Percentiles rank a stretch among this genome's conserved stretches.
These are phyloP conservation scores for Trichoderma harzianum DNA, from an alignment of 2,329 filamentous ascomycete species.

Conservation along the genomic window DNA sequence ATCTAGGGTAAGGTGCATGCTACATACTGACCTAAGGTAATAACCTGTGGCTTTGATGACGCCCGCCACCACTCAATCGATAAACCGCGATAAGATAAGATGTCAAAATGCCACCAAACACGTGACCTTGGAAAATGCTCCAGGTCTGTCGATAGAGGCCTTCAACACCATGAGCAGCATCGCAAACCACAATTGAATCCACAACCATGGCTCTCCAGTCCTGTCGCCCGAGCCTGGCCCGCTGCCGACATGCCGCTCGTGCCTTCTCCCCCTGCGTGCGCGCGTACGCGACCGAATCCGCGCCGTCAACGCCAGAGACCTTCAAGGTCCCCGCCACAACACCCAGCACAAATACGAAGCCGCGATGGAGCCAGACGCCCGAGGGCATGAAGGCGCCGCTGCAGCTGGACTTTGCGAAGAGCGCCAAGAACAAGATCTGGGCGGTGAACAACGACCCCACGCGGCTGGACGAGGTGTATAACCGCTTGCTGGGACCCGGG, in stretches of 20 bases:
- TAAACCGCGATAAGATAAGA: conserved; percentile 14
- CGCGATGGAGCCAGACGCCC: conserved; percentile 71
- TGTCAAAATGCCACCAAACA: conserved; percentile 4
- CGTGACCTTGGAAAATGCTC: conserved; percentile 20
- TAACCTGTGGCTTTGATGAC: not conserved
- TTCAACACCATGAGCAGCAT: conserved; percentile 6
- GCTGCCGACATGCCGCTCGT: conserved; percentile 26
- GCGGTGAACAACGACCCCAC: conserved; percentile 71
- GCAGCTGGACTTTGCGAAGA: conserved; percentile 56
- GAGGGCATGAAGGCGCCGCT: conserved; percentile 67
- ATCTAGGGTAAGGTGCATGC: not conserved
- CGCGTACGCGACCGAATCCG: conserved; percentile 30
- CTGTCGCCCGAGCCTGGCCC: conserved; percentile 30
- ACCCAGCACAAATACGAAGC: conserved; percentile 30
- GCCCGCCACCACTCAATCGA: not conserved
- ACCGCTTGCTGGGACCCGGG: conserved; percentile 67
- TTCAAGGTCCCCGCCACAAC: conserved; percentile 24
- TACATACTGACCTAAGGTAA: too few relatives aligned
- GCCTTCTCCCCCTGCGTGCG: conserved; percentile 26
- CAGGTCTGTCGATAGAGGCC: not conserved
- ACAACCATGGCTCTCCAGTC: conserved; percentile 34
- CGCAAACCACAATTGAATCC: conserved; percentile 15
- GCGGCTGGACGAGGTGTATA: conserved; percentile 74
- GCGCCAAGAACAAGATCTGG: conserved; percentile 54
- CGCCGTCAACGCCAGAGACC: conserved; percentile 25